Evolutionary conservation across 2,329 filamentous ascomycete species (phyloP).

Genomic region (Claviceps maximensis): DNA sequence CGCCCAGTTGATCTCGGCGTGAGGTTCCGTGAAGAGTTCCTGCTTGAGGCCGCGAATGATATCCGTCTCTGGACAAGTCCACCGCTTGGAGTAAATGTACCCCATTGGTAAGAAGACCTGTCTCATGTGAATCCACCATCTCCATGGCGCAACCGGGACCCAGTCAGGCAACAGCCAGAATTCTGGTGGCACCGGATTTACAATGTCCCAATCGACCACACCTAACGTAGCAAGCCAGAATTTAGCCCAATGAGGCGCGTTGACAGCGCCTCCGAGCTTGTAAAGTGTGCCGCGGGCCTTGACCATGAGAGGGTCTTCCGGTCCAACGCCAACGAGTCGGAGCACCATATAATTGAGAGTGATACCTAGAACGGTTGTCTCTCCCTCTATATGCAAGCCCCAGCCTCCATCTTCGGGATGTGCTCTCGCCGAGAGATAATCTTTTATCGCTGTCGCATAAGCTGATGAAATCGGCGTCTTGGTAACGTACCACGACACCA

Average conservation of each 20-base stretch:
- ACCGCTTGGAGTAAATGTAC: slow-evolving; percentile 74
- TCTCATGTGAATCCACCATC: slow-evolving; percentile 98
- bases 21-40: slow-evolving; percentile 71
- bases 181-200: slow-evolving; percentile 89
- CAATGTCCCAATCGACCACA: slow-evolving; percentile 76
- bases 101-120: slow-evolving; percentile 90
- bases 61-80: slow-evolving; percentile 62
- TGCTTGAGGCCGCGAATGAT: slow-evolving; percentile 59
- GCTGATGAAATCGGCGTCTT: slow-evolving; percentile 72
- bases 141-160: slow-evolving; percentile 79
- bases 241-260: slow-evolving; percentile 91
- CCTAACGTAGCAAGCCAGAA: slow-evolving; percentile 84
- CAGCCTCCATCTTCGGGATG: slow-evolving; percentile 86
- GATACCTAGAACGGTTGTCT: slow-evolving; percentile 85
- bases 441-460: slow-evolving; percentile 77
- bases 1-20: slow-evolving; percentile 65
- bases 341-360: slow-evolving; percentile 75
- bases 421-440: slow-evolving; percentile 79
- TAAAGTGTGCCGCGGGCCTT: slow-evolving; percentile 75
- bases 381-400: slow-evolving; percentile 90
- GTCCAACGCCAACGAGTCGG: slow-evolving; percentile 67
- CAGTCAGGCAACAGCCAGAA: slow-evolving; percentile 87
- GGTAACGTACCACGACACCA: slow-evolving; percentile 80
- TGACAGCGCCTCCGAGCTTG: slow-evolving; percentile 69
- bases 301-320: slow-evolving; percentile 73